Base-by-base conservation (phyloP, 129 eudicot species). In the Kitagawia praeruptora region DNA sequence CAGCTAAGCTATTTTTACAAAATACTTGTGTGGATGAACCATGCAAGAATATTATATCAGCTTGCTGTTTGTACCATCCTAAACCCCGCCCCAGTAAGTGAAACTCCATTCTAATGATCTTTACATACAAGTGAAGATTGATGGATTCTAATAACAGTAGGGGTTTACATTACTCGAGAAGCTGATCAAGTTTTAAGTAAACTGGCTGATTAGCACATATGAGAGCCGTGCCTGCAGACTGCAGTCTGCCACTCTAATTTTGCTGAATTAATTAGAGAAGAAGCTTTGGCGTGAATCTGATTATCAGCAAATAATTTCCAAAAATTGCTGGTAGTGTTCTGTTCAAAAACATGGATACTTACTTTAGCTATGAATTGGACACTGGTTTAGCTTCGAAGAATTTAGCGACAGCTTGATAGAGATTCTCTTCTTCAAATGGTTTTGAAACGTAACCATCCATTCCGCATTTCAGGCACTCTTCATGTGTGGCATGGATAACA, bases 401-500 rank as follows among this genome's bases (percentile, higher is more conserved):
- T 73, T 86, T 87, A 42, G 98, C 89, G 7, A 93, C 96, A 18
- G 93, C 98, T 77, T 89, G 87, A 46, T 90, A 93, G 39, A 93
- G 93, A 79, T 86, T 89, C 82, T 93, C 91, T 83, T 93, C 98
- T 67, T 87, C 92, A 71, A 93, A 93, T 9, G 98, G 98, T 46
- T 93, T 93, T 31, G 96, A 89, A 8, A 93, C 98, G 47, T 93
- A 91, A 13, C 96, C 94, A 63, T 93, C 96, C 98, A 93, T 93
- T 18, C 96, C 96, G 39, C 86, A 81, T 46, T 85, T 82, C 80
- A 89, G 78, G 81, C 98, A 93, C 75, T 93, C 86, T 76, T 93
- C 96, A 9, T 84, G 83, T 23, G 98, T 93, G 48, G 98, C 98
- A 45, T 93, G 96, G 80, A 93, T 90, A 45, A 93, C 98, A 82